Percentiles rank a stretch among this genome's conserved stretches.
Evolutionary conservation across 306 rosid species (phyloP).

Genomic region (Ochetophila trinervis): DNA sequence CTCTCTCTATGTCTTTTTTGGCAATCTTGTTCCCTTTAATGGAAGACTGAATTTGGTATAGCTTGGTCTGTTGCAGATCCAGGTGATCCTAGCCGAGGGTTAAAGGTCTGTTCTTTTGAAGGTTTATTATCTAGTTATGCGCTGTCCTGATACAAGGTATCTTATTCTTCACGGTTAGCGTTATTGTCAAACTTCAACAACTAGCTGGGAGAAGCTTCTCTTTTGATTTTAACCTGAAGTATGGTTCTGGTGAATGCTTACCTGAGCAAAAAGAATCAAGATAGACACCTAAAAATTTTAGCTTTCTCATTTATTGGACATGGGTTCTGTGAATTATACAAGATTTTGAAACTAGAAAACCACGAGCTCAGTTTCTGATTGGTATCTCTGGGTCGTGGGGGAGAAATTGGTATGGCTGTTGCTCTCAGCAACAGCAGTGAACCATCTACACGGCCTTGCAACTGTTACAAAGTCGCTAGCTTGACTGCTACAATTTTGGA

Average conservation of each 20-base stretch:
- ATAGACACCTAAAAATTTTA: conserved; percentile 15
- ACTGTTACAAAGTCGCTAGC: conserved; percentile 55
- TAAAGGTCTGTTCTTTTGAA: conserved; percentile 6
- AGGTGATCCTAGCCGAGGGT: conserved; percentile 32
- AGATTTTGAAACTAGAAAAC: conserved; percentile 7
- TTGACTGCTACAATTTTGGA: conserved; percentile 61
- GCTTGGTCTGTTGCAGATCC: conserved; percentile 43
- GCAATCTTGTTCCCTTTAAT: background rate
- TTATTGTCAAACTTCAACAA: conserved; percentile 21
- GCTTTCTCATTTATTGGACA: conserved; percentile 5
- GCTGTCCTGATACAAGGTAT: conserved; percentile 20
- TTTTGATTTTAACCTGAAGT: conserved; percentile 23
- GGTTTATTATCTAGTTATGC: conserved; percentile 10
- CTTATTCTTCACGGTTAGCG: conserved; percentile 24
- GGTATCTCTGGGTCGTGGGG: conserved; percentile 25
- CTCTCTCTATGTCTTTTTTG: background rate
- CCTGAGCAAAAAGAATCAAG: conserved; percentile 14
- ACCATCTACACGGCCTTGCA: conserved; percentile 38
- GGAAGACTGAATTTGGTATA: conserved; percentile 17
- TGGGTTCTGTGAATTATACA: background rate
- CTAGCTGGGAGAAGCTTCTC: conserved; percentile 17
- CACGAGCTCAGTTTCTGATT: conserved; percentile 20
- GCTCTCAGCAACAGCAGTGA: conserved; percentile 45
- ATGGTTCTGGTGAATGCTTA: conserved; percentile 20
- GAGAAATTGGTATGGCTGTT: conserved; percentile 67